A percentile compares a stretch with the other conserved stretches of the same genome.
Conservation (phyloP, 164 flowering plant species). For the Litsea cubeba region DNA sequence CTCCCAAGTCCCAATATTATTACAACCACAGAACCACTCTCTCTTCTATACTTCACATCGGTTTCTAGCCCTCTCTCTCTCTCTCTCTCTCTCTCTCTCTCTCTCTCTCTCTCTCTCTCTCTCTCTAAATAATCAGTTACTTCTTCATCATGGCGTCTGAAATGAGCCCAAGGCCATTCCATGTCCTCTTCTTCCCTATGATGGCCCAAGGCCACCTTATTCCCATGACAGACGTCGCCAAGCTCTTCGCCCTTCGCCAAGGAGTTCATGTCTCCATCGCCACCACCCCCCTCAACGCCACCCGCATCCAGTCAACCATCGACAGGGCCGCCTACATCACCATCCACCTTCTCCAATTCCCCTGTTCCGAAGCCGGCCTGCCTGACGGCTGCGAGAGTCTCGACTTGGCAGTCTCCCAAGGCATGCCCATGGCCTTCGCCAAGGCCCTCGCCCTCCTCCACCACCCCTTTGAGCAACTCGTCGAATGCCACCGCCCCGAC, state of each 20-base stretch:
- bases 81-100: no score
- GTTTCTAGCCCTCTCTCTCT: background rate
- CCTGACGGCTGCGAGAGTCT: conserved; percentile 9
- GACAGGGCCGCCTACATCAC: background rate
- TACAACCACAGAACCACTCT: background rate
- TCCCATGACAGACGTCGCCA: conserved; percentile 55
- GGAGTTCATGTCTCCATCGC: conserved; percentile 32
- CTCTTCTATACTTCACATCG: background rate
- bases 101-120: background rate
- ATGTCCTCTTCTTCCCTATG: conserved; percentile 19
- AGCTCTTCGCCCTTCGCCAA: conserved; percentile 30
- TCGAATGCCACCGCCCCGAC: conserved; percentile 23
- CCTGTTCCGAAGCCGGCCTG: conserved; percentile 1
- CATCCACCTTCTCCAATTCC: conserved; percentile 2
- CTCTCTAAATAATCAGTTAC: no score
- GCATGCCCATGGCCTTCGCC: conserved; percentile 12
- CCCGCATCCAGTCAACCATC: conserved; percentile 17
- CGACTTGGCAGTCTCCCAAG: conserved; percentile 5
- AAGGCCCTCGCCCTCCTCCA: conserved; percentile 19
- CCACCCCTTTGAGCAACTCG: conserved; percentile 22
- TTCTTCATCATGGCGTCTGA: background rate
- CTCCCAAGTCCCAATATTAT: no score
- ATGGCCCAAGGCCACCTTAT: conserved; percentile 28
- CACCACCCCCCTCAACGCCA: conserved; percentile 44
- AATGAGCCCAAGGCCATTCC: background rate